Evolutionary conservation across 2,329 filamentous ascomycete species (phyloP), one percentile per base, ranked within the genome.

Genomic region (Aspergillus phoenicis): DNA sequence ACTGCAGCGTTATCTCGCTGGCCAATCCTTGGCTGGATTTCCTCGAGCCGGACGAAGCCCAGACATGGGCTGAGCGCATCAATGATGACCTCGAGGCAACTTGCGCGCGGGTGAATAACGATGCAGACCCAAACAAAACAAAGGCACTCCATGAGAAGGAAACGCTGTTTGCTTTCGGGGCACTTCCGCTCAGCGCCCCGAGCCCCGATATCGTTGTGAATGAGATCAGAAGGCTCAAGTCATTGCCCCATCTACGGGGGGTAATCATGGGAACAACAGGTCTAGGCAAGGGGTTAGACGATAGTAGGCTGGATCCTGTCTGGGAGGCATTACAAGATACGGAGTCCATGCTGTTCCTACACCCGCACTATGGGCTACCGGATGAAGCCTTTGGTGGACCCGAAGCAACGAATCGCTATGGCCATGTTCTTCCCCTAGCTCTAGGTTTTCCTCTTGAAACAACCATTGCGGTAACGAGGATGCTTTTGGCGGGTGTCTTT

Each of bases 21-120:
- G 93, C 93, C 13, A 97, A 97, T 72, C 93, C 93, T 0, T 97
- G 93, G 93, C 84, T 97, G 2, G 93, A 97, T 77, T 97, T 96
- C 72, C 78, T 97, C 0, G 76, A 81, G 0, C 72, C 85, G 0
- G 74, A 80, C 4, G 85, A 89, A 65, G 90, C 91, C 0, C 85
- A 84, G 1, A 73, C 77, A 30, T 87, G 88, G 52, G 91, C 91
- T 0, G 71, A 78, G 57, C 81, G 81, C 0, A 88, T 96, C 74
- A 97, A 97, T 75, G 81, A 88, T 66, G 91, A 94, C 66, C 88
- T 97, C 56, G 86, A 92, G 53, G 71, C 74, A 48, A 89, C 92
- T 76, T 97, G 93, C 78, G 81, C 78, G 5, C 73, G 81, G 52
- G 70, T 72, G 5, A 79, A 79, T 43, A 60, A 62, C 13, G 61